Evolutionary conservation across 805 yeast genomes (phyloP).

Genomic region (Barnettozyma californica): DNA sequence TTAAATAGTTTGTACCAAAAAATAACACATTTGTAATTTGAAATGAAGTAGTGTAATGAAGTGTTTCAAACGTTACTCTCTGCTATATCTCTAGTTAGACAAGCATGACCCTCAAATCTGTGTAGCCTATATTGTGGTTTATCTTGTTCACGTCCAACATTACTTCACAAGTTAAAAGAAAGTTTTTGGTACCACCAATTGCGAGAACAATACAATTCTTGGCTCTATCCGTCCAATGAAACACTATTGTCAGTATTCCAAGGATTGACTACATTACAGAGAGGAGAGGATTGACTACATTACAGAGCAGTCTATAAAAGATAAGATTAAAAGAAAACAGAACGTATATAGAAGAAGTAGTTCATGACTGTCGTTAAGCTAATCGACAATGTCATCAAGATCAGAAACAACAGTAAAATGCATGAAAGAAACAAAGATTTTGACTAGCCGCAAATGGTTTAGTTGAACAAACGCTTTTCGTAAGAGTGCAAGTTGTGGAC

Average conservation of each 20-base stretch:
- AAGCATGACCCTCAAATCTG: no score
- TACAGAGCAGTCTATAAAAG: neutral
- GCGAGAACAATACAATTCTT: no score
- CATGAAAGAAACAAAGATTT: neutral
- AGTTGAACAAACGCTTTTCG: constrained; percentile 89
- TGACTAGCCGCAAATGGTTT: neutral
- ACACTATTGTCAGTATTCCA: no score
- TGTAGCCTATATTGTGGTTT: no score
- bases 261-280: no score
- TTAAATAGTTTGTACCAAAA: constrained; percentile 13
- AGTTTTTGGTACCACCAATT: no score
- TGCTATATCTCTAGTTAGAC: no score
- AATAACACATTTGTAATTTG: constrained; percentile 12
- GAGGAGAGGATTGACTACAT: no score
- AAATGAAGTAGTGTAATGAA: neutral
- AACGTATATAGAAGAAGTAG: constrained; percentile 2
- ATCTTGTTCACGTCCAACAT: no score
- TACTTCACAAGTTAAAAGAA: no score
- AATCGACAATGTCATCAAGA: constrained; percentile 2
- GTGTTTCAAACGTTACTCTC: no score
- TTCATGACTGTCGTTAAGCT: constrained; percentile 3
- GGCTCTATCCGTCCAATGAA: no score
- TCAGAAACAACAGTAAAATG: neutral
- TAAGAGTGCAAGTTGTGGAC: constrained; percentile 93
- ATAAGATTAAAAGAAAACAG: neutral